Conservation (phyloP, 768 basidiomycete genomes). For the Macrolepiota fuliginosa region DNA sequence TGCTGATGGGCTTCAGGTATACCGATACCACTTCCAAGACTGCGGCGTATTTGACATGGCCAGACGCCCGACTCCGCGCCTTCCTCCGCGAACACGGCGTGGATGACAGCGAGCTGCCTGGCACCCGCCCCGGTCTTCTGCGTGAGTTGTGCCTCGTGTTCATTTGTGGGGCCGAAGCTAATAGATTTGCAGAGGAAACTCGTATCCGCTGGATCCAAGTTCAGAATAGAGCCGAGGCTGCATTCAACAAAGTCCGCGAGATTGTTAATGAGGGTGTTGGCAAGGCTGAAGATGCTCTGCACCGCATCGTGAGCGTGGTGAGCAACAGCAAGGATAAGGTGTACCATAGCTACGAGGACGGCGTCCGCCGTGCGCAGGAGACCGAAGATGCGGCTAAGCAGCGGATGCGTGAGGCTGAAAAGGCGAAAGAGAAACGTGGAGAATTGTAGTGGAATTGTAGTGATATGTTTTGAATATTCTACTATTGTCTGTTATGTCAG, state of each 20-base stretch:
- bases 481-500: conserved; percentile 9
- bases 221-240: conserved; percentile 49
- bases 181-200: conserved; percentile 53
- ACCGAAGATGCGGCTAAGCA: background rate
- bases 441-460: background rate
- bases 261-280: conserved; percentile 66
- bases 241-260: conserved; percentile 63
- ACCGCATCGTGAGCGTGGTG: conserved; percentile 42
- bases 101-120: conserved; percentile 65
- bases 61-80: conserved; percentile 87
- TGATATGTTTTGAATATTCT: background rate
- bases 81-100: conserved; percentile 81
- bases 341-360: conserved; percentile 22
- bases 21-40: conserved; percentile 40
- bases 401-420: background rate
- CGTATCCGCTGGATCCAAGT: conserved; percentile 79
- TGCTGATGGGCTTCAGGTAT: conserved; percentile 40
- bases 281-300: conserved; percentile 76
- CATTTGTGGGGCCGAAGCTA: background rate
- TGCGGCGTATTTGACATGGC: conserved; percentile 82
- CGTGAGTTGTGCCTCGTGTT: conserved; percentile 38
- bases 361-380: background rate
- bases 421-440: conserved; percentile 19
- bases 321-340: conserved; percentile 37
- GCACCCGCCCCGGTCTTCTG: conserved; percentile 70